Evolutionary conservation across 352 stramenopile genomes (phyloP).

Genomic region (Vaucheria bursata): DNA sequence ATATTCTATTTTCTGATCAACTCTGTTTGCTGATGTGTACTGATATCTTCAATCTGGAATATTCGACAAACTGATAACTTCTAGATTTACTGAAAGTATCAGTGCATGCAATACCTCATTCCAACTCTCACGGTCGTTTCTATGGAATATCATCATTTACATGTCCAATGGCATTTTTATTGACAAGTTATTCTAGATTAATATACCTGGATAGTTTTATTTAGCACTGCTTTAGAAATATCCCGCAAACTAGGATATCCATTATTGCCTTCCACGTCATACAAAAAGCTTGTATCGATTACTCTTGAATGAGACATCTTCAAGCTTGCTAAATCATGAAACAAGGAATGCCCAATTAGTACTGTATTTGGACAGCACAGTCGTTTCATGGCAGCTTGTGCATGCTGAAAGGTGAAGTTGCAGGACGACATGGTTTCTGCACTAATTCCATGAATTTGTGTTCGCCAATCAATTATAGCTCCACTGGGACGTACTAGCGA

Average conservation of each 20-base stretch:
- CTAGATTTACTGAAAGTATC: no score
- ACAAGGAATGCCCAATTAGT: slow-evolving; percentile 62
- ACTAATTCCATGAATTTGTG: slow-evolving; percentile 63
- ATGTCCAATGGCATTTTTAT: no score
- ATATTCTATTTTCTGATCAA: no score
- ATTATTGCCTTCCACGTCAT: slow-evolving; percentile 47
- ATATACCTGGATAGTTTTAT: slow-evolving; percentile 51
- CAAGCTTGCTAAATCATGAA: slow-evolving; percentile 63
- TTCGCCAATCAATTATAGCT: slow-evolving; percentile 60
- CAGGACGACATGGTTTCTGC: slow-evolving; percentile 58
- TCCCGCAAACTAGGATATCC: slow-evolving; percentile 58
- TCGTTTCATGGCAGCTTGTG: slow-evolving; percentile 61
- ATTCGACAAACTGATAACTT: no score
- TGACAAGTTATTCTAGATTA: no score
- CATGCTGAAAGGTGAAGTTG: slow-evolving; percentile 62
- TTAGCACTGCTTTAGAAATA: slow-evolving; percentile 54
- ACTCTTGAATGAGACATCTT: slow-evolving; percentile 36
- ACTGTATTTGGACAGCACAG: slow-evolving; percentile 64
- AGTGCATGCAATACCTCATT: no score
- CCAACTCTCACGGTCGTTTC: no score
- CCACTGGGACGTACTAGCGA: slow-evolving; percentile 63
- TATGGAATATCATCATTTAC: no score
- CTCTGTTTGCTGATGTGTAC: no score
- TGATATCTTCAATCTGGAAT: no score
- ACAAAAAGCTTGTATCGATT: slow-evolving; percentile 61